Percentiles rank a stretch among this genome's conserved stretches.
These are phyloP conservation scores for Hordeum marinum DNA, from an alignment of 176 grass and related monocot species.

Conservation along the genomic window DNA sequence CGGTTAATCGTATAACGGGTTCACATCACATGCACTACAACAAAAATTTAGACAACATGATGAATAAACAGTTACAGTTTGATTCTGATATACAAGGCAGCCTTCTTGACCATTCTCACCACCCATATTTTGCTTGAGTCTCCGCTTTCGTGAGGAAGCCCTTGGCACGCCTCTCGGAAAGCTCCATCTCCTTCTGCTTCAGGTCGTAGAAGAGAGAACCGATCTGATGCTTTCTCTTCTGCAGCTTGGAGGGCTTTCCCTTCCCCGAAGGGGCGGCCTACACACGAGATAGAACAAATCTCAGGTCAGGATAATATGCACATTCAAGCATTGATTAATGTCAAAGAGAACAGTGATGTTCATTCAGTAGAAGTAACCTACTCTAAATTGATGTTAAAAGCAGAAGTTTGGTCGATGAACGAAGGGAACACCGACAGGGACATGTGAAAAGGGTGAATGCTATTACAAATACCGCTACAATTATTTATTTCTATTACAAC, in stretches of 20 bases:
- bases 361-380: not conserved
- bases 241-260: constrained; percentile 82
- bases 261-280: constrained; percentile 70
- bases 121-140: constrained; percentile 94
- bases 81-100: not conserved
- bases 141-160: constrained; percentile 94
- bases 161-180: constrained; percentile 71
- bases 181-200: constrained; percentile 92
- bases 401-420: not conserved
- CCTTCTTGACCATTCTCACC: constrained; percentile 42
- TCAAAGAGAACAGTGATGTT: not conserved
- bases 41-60: not conserved
- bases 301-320: not conserved
- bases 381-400: not conserved
- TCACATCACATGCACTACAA: not conserved
- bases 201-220: constrained; percentile 77
- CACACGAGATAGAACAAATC: constrained; percentile 19
- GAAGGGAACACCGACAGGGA: not conserved
- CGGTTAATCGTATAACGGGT: not conserved
- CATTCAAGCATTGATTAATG: not conserved
- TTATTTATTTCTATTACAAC: too few species aligned
- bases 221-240: constrained; percentile 97
- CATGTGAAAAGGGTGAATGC: not conserved
- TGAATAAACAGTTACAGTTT: not conserved
- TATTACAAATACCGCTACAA: too few species aligned